Evolutionary conservation across 106 monocot genomes (phyloP).

Genomic region (Dactylorhiza incarnata): DNA sequence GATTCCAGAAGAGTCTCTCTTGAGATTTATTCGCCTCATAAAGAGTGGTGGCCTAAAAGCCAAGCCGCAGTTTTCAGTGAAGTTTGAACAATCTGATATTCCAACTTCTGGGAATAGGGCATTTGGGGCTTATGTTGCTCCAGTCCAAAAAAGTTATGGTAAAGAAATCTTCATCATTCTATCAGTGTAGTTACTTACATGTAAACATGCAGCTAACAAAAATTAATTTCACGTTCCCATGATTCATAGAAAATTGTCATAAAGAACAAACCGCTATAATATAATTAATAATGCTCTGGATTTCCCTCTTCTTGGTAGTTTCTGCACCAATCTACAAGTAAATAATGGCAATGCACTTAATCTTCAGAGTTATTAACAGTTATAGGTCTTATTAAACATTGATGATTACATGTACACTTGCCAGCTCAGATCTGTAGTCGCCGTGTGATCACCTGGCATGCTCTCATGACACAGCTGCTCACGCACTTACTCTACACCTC

Average conservation of each 20-base stretch:
- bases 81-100: constrained; percentile 58
- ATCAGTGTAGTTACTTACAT: neutral
- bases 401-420: neutral
- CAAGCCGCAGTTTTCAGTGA: constrained; percentile 71
- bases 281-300: neutral
- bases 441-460: too few relatives aligned
- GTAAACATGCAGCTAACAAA: neutral
- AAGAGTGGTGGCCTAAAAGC: constrained; percentile 69
- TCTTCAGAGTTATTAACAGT: neutral
- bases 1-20: constrained; percentile 62
- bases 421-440: too few relatives aligned
- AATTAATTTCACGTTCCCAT: neutral
- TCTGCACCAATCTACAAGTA: neutral
- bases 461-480: too few relatives aligned
- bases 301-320: neutral
- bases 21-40: constrained; percentile 64
- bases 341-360: neutral
- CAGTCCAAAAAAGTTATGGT: constrained; percentile 41
- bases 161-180: constrained; percentile 1
- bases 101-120: constrained; percentile 52
- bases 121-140: constrained; percentile 68
- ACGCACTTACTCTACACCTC: too few relatives aligned
- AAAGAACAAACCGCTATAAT: neutral
- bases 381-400: neutral
- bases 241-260: neutral